These are phyloP conservation scores for Thymus mandschuricus DNA, from an alignment of 257 asterid species.

Conservation along the genomic window DNA sequence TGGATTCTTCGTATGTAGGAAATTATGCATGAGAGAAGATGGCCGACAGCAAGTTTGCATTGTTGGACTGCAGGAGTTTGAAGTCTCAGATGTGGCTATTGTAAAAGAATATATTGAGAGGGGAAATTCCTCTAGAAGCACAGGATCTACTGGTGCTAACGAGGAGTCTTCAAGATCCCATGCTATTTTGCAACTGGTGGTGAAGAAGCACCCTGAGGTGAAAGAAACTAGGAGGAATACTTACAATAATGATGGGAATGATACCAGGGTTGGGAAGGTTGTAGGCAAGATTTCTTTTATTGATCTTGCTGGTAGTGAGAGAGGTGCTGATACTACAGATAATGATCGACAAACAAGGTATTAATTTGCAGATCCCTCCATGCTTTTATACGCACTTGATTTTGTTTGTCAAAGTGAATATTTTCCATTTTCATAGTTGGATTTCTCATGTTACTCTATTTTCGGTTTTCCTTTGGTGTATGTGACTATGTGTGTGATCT, in stretches of 20 bases:
- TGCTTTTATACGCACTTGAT: conserved; percentile 15
- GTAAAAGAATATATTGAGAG: conserved; percentile 90
- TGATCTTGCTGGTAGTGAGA: conserved; percentile 99
- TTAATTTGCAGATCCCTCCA: conserved; percentile 12
- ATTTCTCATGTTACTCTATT: background rate
- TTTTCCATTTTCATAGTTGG: conserved; percentile 2
- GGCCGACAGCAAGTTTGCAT: conserved; percentile 98
- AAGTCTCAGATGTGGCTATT: conserved; percentile 91
- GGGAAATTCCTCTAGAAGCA: conserved; percentile 92
- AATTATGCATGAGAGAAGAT: conserved; percentile 97
- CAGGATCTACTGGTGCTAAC: conserved; percentile 98
- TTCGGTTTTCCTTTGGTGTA: conserved; percentile 8
- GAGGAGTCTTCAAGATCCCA: conserved; percentile 99
- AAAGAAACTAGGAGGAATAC: conserved; percentile 77
- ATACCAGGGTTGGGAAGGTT: conserved; percentile 73
- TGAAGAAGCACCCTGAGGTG: conserved; percentile 86
- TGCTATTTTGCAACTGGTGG: conserved; percentile 88
- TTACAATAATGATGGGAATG: conserved; percentile 68
- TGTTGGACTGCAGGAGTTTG: conserved; percentile 97
- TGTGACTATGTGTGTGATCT: background rate
- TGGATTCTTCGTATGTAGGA: conserved; percentile 51
- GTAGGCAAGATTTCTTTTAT: conserved; percentile 95
- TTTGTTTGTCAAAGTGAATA: conserved; percentile 12
- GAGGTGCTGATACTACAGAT: conserved; percentile 99
- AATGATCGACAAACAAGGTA: conserved; percentile 97